Base-by-base conservation (phyloP, 768 basidiomycete genomes). In the Calocybe gangraenosa region DNA sequence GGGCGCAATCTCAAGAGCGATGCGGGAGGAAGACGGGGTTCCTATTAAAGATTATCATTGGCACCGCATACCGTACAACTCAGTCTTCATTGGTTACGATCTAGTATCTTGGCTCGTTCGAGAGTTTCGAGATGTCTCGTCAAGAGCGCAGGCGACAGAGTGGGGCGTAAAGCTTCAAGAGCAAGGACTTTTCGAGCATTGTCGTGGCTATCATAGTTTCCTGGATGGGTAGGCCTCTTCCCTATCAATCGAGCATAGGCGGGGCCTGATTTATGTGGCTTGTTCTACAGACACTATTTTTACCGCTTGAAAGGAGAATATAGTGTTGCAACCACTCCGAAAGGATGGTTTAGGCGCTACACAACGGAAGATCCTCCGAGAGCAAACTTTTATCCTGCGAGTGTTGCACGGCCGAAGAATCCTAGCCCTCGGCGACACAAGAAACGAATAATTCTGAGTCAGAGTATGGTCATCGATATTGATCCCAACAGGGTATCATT, bases 21-120 rank as follows among this genome's bases (percentile, higher is more conserved):
- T 96, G 88, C 74, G 82, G 14, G 89, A 88, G 51, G 87, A 90
- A 30, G 85, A 85, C 32, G 90, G 88, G 7, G 74, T 93, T 9
- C 79, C 82, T 6, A 90, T 95, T 65, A 86, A 90, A 56, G 78
- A 88, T 48, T 76, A 90, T 52, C 81, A 80, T 43, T 97, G 92
- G 92, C 88, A 93, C 59, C 71, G 75, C 10, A 69, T 63, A 14
- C 75, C 74, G 30, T 90, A 92, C 57, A 75, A 79, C 2, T 85
- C 92, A 51, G 83, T 87, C 3, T 97, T 98, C 61, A 90, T 83
- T 8, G 94, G 94, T 1, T 83, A 80, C 51, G 90, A 92, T 33
- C 82, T 97, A 53, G 87, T 93, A 18, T 85, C 84, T 1, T 98
- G 94, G 94, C 68, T 96, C 15, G 79, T 89, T n/a, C 78, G 88